Evolutionary conservation across 805 yeast genomes (phyloP), one percentile per base, ranked within the genome.

Genomic region (Saturnispora serradocipensis): DNA sequence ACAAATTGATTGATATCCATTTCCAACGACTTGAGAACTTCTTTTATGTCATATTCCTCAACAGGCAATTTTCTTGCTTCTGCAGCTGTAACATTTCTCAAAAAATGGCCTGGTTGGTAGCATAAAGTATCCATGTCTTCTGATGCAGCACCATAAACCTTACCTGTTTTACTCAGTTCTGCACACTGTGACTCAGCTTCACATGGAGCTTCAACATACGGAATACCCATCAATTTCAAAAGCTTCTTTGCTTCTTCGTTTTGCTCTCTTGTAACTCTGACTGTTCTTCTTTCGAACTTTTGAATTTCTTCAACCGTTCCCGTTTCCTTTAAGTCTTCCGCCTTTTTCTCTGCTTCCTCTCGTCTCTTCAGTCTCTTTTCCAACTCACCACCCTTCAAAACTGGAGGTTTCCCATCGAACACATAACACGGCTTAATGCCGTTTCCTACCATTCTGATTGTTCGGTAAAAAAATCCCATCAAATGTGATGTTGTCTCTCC

Each of bases 181-280:
- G 99, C 98, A 72, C 99, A 93, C 62, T 93, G 98, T 0, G 99
- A 96, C 66, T 93, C 99, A 2, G 99, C 99, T 68, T 93, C 99
- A 65, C 97, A 84, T 1, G 99, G 99, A 0, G 99, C 98, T 50
- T 81, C 82, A 5, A 93, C 85, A 59, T 73, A 87, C 2, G 99
- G 99, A 47, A 93, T 86, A 0, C 99, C 99, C 99, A 93, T 93
- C 35, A 91, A 70, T 47, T 73, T 78, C 51, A 93, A 72, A 50
- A 93, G 69, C 56, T 78, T 74, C 67, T 88, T 88, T 20, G 97
- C 98, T 61, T 93, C 98, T 35, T 87, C 97, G 61, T 91, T 93
- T 58, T 93, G 99, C 59, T 88, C 90, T 52, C 78, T 72, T 0
- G 97, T 82, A 4, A 89, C 99, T 56, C 84, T 77, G 9, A 93